Evolutionary conservation across 805 yeast genomes (phyloP).

Genomic region (Barnettozyma populi): DNA sequence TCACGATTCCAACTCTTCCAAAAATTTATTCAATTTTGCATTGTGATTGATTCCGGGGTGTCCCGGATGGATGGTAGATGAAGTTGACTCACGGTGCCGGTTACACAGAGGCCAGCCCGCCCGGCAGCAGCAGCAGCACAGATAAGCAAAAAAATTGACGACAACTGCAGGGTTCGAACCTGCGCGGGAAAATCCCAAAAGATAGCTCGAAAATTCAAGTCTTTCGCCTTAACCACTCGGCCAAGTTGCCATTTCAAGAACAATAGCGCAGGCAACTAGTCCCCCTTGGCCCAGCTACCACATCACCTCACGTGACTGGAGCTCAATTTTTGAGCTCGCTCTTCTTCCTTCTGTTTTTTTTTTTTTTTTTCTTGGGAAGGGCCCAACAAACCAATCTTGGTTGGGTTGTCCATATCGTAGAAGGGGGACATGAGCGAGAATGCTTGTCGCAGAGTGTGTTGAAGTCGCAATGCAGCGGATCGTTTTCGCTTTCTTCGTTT

Average conservation of each 20-base stretch:
- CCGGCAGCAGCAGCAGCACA: too few relatives aligned
- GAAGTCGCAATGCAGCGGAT: too few relatives aligned
- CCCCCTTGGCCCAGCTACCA: too few relatives aligned
- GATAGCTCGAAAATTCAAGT: slow-evolving; percentile 31
- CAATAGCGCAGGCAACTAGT: too few relatives aligned
- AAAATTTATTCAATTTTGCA: neutral
- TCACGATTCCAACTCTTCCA: neutral
- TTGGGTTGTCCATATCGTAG: neutral
- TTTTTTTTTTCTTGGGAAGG: too few relatives aligned
- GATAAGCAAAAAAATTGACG: slow-evolving; percentile 30
- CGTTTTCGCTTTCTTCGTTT: neutral
- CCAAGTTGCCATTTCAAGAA: slow-evolving; percentile 36
- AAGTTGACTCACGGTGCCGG: neutral
- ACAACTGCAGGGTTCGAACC: slow-evolving; percentile 65
- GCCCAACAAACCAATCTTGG: neutral
- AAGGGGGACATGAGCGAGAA: neutral
- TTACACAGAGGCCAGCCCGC: too few relatives aligned
- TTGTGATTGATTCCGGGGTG: neutral
- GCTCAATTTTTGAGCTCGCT: neutral
- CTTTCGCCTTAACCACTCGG: slow-evolving; percentile 58
- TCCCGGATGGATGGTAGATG: neutral
- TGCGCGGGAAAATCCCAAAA: slow-evolving; percentile 49
- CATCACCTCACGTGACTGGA: too few relatives aligned
- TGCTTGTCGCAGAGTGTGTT: too few relatives aligned
- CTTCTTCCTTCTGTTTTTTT: too few relatives aligned